phyloP scores from a whole-genome alignment of 208 protist species.

The Trypanosoma vivax region DNA sequence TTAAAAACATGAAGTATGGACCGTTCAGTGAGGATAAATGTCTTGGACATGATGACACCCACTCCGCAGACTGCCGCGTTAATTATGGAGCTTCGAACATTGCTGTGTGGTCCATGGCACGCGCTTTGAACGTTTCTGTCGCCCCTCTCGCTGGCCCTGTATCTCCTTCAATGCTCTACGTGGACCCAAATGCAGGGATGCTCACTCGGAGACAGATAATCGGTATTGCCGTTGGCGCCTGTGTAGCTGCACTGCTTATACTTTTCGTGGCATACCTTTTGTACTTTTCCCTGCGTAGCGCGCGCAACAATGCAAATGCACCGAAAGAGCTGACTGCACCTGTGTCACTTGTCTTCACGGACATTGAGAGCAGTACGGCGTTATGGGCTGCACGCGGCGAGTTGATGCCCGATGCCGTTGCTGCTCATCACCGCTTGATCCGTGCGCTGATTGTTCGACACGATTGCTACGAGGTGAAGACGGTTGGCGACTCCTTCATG shows the following conservation, averaged over 20 bases:
- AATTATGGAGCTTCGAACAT: slow-evolving; percentile 54
- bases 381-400: slow-evolving; percentile 48
- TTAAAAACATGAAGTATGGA: slow-evolving; percentile 26
- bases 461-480: slow-evolving; percentile 80
- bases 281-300: slow-evolving; percentile 1
- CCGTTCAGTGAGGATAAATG: slow-evolving; percentile 9
- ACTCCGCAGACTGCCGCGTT: not conserved
- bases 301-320: not conserved
- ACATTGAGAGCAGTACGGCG: slow-evolving; percentile 20
- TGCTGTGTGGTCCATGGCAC: slow-evolving; percentile 18
- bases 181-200: not conserved
- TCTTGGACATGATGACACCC: not conserved
- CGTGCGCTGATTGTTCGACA: slow-evolving; percentile 41
- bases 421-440: slow-evolving; percentile 53
- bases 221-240: not conserved
- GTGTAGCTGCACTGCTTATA: not conserved
- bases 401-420: slow-evolving; percentile 50
- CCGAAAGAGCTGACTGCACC: not conserved
- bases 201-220: not conserved
- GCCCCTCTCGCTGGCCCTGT: not conserved
- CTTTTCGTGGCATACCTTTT: not conserved
- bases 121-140: slow-evolving; percentile 23
- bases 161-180: slow-evolving; percentile 21
- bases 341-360: not conserved
- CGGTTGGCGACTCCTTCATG: slow-evolving; percentile 31